Conservation (phyloP, 1,284 basidiomycete species). For the Ganoderma sinense region DNA sequence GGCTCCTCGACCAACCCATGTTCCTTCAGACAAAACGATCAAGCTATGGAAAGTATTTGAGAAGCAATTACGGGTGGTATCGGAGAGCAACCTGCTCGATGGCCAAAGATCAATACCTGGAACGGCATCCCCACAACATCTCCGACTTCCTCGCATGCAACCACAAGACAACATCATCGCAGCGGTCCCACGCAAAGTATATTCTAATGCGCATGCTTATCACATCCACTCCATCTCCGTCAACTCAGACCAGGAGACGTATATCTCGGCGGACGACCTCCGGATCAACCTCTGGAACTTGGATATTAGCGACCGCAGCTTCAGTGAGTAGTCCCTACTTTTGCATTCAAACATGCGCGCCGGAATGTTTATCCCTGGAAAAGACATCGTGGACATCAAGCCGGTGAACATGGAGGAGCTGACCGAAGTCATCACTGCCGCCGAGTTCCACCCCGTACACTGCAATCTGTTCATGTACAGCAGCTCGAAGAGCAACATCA, state of each 20-base stretch:
- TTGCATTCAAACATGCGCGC: not conserved
- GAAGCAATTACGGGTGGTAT: conserved; percentile 95
- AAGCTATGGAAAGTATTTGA: conserved; percentile 99
- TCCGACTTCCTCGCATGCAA: conserved; percentile 89
- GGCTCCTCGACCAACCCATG: not conserved
- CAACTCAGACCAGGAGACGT: conserved; percentile 99
- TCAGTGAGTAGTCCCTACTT: conserved; percentile 73
- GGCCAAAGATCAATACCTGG: conserved; percentile 73
- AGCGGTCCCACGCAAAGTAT: conserved; percentile 98
- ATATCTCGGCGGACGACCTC: conserved; percentile 98
- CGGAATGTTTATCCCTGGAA: not conserved
- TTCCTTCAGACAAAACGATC: conserved; percentile 94
- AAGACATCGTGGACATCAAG: conserved; percentile 99
- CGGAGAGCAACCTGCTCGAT: conserved; percentile 95
- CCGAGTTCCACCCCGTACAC: conserved; percentile 97
- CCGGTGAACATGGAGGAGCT: conserved; percentile 99
- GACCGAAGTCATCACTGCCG: conserved; percentile 99
- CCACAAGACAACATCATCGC: conserved; percentile 98
- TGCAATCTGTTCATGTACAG: conserved; percentile 99
- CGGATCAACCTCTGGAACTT: conserved; percentile 98
- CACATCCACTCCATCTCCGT: conserved; percentile 99
- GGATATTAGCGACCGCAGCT: conserved; percentile 98
- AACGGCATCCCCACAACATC: conserved; percentile 61
- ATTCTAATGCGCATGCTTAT: conserved; percentile 99
- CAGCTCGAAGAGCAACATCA: conserved; percentile 99